phyloP scores from a whole-genome alignment of 2,329 filamentous ascomycete genomes.

The Colletotrichum liaoningense region DNA sequence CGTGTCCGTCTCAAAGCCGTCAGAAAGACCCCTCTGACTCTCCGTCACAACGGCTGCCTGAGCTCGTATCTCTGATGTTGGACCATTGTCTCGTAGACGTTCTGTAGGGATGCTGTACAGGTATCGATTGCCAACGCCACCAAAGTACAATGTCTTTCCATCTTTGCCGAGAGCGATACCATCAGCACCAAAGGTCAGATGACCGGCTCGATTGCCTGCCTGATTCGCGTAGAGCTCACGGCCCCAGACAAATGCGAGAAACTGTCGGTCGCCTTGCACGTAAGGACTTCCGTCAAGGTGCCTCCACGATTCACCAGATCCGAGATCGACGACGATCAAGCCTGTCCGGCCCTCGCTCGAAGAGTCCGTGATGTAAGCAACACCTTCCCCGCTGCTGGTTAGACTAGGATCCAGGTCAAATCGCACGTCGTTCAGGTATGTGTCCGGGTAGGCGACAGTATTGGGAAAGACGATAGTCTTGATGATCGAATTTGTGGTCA shows the following conservation, averaged over 20 bases:
- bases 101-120: slow-evolving; percentile 12
- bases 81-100: background rate
- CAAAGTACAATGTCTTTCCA: slow-evolving; percentile 5
- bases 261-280: slow-evolving; percentile 10
- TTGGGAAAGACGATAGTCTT: slow-evolving; percentile 5
- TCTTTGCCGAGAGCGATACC: background rate
- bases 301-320: slow-evolving; percentile 5
- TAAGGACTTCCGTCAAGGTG: slow-evolving; percentile 12
- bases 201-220: background rate
- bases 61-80: background rate
- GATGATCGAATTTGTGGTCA: background rate
- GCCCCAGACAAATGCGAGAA: slow-evolving; percentile 14
- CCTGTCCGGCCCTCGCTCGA: slow-evolving; percentile 3
- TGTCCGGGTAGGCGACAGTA: slow-evolving; percentile 3
- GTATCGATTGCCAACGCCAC: slow-evolving; percentile 13
- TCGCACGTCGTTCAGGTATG: slow-evolving; percentile 15
- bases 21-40: slow-evolving; percentile 9
- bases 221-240: slow-evolving; percentile 2
- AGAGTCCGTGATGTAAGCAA: slow-evolving; percentile 13
- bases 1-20: slow-evolving; percentile 12
- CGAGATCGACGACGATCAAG: slow-evolving; percentile 3
- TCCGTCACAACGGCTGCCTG: background rate
- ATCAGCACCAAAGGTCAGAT: slow-evolving; percentile 3
- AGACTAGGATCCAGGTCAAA: slow-evolving; percentile 9
- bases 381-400: slow-evolving; percentile 1